Base-by-base conservation (phyloP, 805 yeast genomes). In the Blastobotrys chiropterorum region DNA sequence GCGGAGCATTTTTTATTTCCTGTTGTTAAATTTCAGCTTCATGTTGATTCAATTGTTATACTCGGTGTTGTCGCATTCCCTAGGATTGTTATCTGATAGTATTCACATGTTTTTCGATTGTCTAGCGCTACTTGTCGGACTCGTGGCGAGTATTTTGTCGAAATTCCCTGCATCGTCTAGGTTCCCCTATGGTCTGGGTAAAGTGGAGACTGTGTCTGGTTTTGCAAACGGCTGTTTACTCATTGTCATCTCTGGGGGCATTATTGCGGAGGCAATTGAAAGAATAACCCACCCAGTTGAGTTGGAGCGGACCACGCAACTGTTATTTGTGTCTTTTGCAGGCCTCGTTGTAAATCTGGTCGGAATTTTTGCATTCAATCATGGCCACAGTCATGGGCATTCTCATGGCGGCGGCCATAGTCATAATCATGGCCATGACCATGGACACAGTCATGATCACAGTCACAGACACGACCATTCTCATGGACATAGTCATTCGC, bases 61-160 rank as follows among this genome's bases (percentile, higher is more conserved):
- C 66, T 90, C 98, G 0, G 85, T 94, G 69, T 77, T 95, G 55
- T 90, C 98, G 1, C 90, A 87, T 63, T 92, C 98, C 0, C 72
- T 94, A 45, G 97, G 99, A 8, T 73, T 94, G 20, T 68, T 94
- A 49, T 89, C 97, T 16, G 99, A 94, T 64, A 89, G 97, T 1
- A 75, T 94, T 49, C 99, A 94, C 67, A 94, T 94, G 99, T 86
- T 95, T 2, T 74, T 94, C 51, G 99, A 94, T 67, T 94, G 99
- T 66, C 78, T 89, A 0, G 95, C 98, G 0, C 72, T 94, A 51
- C 81, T 94, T 2, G 78, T 94, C 30, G 99, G 99, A 0, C 72
- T 94, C 1, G 75, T 92, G 21, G 99, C 99, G 0, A 87, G 95
- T 19, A 76, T 80, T 13, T 69, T 81, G 49, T 74, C 85, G 1